Evolutionary conservation across 75 land plant genomes (phyloP), one percentile per base, ranked within the genome.

Genomic region (Picea glauca): DNA sequence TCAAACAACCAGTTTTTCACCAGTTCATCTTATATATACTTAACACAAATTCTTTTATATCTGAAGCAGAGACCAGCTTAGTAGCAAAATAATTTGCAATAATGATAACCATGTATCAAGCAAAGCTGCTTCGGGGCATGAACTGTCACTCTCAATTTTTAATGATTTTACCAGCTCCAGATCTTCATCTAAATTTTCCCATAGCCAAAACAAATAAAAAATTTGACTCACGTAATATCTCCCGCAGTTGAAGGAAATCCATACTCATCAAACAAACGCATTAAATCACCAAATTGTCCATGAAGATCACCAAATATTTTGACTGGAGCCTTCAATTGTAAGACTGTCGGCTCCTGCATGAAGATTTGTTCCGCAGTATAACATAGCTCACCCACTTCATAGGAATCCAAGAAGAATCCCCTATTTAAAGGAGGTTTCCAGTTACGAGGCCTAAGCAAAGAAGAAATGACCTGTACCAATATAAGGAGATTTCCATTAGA

Each of bases 241-340:
- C 97, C 97, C 65, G 95, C 97, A 59, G 95, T 90, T 57, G 97
- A 94, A 62, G 97, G 97, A 80, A 85, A 92, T 60, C 97, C 97
- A 82, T 94, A 94, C 56, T 94, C 97, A 87, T 92, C 97, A 86
- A 94, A 94, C 20, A 94, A 81, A 9, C 97, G 84, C 97, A 94
- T 94, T 20, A 94, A 84, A 66, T 94, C 97, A 64, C 97, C 97
- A 89, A 94, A 94, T 73, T 94, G 97, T 12, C 97, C 97, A 83
- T 94, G 97, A 56, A 94, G 91, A 86, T 94, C 97, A 50, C 97
- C 97, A 89, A 94, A 94, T 61, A 94, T 92, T 85, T 94, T 94
- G 43, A 94, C 73, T 21, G 97, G 97, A 62, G 97, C 97, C 81
- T 82, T 90, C 61, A 94, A 73, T 78, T 90, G 93, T 74, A 94